phyloP scores from a whole-genome alignment of 2,329 filamentous ascomycete genomes.

The Aciculosporium take region DNA sequence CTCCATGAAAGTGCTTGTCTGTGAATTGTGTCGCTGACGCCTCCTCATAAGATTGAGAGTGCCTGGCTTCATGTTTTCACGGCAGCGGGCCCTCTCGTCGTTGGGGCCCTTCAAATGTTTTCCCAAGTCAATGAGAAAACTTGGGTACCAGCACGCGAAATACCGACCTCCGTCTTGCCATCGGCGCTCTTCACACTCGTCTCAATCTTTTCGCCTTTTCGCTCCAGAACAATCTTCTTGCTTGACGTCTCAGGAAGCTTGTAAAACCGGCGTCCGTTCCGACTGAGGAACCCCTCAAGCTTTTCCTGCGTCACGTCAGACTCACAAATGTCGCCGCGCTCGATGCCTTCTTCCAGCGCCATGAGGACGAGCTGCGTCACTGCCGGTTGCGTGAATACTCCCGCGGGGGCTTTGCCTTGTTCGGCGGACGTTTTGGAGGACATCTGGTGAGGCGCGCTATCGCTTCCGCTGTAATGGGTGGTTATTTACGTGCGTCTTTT shows the following conservation, averaged over 20 bases:
- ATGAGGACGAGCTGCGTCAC: conserved; percentile 49
- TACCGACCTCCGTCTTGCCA: conserved; percentile 27
- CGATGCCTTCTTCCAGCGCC: conserved; percentile 46
- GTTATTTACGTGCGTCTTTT: too few species aligned
- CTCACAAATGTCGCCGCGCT: conserved; percentile 35
- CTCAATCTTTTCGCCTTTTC: conserved; percentile 26
- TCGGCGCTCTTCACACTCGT: conserved; percentile 24
- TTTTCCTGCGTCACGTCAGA: conserved; percentile 39
- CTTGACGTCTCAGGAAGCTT: conserved; percentile 17
- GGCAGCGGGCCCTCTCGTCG: too few species aligned
- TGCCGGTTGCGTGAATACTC: conserved; percentile 68
- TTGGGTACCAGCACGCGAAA: conserved; percentile 25
- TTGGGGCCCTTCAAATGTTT: neutral
- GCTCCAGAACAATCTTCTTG: conserved; percentile 23
- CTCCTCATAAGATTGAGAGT: too few species aligned
- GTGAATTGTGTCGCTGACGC: too few species aligned
- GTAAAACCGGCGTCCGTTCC: conserved; percentile 41
- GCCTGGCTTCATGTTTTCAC: too few species aligned
- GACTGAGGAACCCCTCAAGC: conserved; percentile 39
- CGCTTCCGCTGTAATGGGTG: conserved; percentile 30
- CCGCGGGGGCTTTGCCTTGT: conserved; percentile 48
- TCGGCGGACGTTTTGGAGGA: conserved; percentile 36
- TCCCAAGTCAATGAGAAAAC: conserved; percentile 28
- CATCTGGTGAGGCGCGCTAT: conserved; percentile 50
- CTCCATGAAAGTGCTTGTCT: too few species aligned